Base-by-base conservation (phyloP, 805 yeast genomes). In the Saturnispora mendoncae region DNA sequence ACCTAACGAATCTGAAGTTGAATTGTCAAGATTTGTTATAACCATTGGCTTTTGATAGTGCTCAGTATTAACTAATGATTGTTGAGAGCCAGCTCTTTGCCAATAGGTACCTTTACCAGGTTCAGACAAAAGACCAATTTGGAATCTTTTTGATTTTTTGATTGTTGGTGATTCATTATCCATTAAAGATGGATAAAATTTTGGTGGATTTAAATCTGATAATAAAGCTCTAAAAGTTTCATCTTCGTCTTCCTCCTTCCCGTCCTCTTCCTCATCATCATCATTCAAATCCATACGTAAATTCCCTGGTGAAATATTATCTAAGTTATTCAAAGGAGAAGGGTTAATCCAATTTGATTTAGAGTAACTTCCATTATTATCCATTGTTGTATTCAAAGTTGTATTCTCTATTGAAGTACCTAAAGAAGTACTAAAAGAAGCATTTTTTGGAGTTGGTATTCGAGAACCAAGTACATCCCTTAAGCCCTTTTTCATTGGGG, bases 401-500 rank as follows among this genome's bases (percentile, higher is more conserved):
- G 41, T 15, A 39, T 35, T 23, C 21, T 23, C 12, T 3, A 37
- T 17, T 17, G 33, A 29, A 15, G 39, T 19, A 20, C 39, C 39
- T 17, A 37, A 14, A 4, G 45, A 13, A 4, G 43, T 35, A 25
- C 32, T 39, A 17, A 32, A 38, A 10, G 45, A 39, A 14, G 44
- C 14, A 30, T 41, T 33, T 17, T 19, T 30, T 25, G 45, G 36
- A 25, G 40, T 38, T 21, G 38, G 33, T n/a, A 37, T 29, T 9
- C 17, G 39, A 9, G 61, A 45, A 10, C 54, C 55, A 31, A 51
- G 54, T 24, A 54, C 47, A 35, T 58, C 61, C 14, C 50, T 50
- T 3, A 58, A 58, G 3, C 74, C 73, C 46, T 61, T 65, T 46
- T 77, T 77, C 56, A 79, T 74, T 2, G 84, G 84, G 0, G 84